These are phyloP conservation scores for Triticum aestivum DNA, from an alignment of 176 grass and related monocot species.

Conservation along the genomic window DNA sequence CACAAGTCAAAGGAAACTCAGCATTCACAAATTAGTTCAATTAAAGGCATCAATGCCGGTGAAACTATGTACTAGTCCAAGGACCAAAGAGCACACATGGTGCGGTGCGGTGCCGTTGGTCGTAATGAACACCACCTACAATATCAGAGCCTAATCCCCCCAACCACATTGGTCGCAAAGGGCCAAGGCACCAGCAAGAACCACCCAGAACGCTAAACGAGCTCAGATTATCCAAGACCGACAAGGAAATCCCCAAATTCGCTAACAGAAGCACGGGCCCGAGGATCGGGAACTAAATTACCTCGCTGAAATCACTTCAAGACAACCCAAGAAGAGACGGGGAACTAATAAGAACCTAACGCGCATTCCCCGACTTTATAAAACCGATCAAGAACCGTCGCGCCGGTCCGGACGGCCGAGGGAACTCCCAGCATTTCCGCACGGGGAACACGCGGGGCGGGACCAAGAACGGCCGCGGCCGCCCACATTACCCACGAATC, in stretches of 20 bases:
- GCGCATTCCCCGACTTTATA: background rate
- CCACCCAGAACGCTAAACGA: constrained; percentile 9
- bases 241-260: constrained; percentile 25
- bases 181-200: background rate
- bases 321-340: background rate
- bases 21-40: constrained; percentile 1
- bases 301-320: constrained; percentile 2
- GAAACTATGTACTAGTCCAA: background rate
- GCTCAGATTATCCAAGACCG: background rate
- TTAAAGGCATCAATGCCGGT: background rate
- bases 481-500: constrained; percentile 31
- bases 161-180: background rate
- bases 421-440: constrained; percentile 10
- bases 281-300: constrained; percentile 18
- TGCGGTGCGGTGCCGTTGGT: background rate
- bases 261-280: background rate
- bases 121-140: background rate
- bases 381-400: constrained; percentile 26
- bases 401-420: background rate
- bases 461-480: constrained; percentile 32
- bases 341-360: constrained; percentile 15
- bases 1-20: background rate
- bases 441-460: background rate
- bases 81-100: background rate
- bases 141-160: background rate